Evolutionary conservation across 345 rosid species (phyloP), one percentile per base, ranked within the genome.

Genomic region (Nasturtium officinale): DNA sequence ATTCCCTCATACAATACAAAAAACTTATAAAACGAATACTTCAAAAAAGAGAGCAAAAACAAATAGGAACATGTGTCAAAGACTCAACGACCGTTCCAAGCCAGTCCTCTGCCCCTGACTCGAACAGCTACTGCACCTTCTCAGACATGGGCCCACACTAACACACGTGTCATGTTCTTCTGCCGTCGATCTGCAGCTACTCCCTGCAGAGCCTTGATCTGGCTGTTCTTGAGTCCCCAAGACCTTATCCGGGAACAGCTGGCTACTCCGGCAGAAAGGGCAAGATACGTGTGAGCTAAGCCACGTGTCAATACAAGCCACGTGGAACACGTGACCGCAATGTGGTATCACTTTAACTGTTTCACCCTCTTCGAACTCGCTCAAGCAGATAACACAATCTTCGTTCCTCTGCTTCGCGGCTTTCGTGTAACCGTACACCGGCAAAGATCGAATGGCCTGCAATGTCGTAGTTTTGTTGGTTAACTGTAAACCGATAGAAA

Each of bases 311-410:
- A 87, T 65, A 18, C 92, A 87, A 1, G 62, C 73, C 18, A 72
- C 67, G 63, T 87, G 92, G 73, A 87, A 87, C 74, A 75, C 72
- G 84, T 87, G 92, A 69, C 71, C 29, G 50, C 90, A 83, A 1
- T 21, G 33, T 7, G 90, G 88, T 28, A 87, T 80, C 79, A 72
- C 58, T 73, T 80, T 84, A 30, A 85, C 80, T 2, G 16, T 47
- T 62, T 85, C 87, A 40, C 30, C 77, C 65, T 80, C 85, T 64
- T 84, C 81, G 53, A 87, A 85, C 55, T 87, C 90, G 42, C 87
- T 80, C n/a, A 89, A 76, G 69, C 91, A 89, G 45, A 89, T 78
- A 7, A 84, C 73, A 43, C 95, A 87, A 33, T 85, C 87, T 4
- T 58, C 68, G 71, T 68, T 82, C 78, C 75, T 58, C 82, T 80